Evolutionary conservation across 2,329 filamentous ascomycete species (phyloP), one percentile per base, ranked within the genome.

Genomic region (Dothistroma pini): DNA sequence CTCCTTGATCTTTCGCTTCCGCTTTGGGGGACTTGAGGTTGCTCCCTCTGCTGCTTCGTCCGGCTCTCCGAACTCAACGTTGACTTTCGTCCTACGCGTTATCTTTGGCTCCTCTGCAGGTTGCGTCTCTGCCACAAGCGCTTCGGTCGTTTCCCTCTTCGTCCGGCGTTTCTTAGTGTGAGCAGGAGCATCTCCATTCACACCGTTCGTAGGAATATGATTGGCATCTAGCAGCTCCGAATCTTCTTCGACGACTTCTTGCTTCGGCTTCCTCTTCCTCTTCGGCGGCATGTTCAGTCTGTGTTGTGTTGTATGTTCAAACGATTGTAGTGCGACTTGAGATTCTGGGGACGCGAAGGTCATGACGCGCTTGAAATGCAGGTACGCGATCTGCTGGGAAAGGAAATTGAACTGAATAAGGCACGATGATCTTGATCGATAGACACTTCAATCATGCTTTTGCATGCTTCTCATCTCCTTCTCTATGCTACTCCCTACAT

Each of bases 161-260:
- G 59, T 61, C 57, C 68, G 68, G 11, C 65, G 67, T 54, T 64
- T 68, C 63, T 70, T 70, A 47, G 58, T 32, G 14, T 62, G 54
- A 48, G 54, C 11, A 11, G 31, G 29, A 2, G 44, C 14, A 16
- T 55, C 11, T 16, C 60, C 56, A 54, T 63, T 55, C 16, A 55
- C 57, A 44, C 51, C 41, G 12, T 57, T 54, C 31, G 62, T 53
- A n/a, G 56, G 44, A 8, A 38, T 54, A 29, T 64, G 63, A 34
- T 60, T 61, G 1, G 63, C 61, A 21, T 68, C 64, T 10, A 66
- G 66, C 21, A 69, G 58, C 19, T 67, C 65, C 11, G 61, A 63
- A 0, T 65, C 63, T 38, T 67, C 65, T 48, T 48, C 58, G 31
- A 49, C 54, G 10, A 35, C 47, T 8, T 58, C 59, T 38, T 54